Base-by-base conservation (phyloP, 495 filamentous ascomycete species). In the Aspergillus carlsbadensis region DNA sequence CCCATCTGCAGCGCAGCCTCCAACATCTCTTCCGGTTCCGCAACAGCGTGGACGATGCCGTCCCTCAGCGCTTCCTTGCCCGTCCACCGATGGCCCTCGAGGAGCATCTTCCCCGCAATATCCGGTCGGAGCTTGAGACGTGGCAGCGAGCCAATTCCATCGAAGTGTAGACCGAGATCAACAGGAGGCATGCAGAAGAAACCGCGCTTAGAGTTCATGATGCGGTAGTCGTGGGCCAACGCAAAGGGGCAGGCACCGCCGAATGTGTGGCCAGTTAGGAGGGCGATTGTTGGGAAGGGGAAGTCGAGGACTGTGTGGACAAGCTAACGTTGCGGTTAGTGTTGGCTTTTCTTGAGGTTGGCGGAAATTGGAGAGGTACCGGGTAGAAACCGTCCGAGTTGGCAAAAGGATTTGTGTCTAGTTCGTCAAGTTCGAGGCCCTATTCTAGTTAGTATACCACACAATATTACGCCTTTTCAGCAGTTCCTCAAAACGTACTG, bases 11-110 rank as follows among this genome's bases (percentile, higher is more conserved):
- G 24, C 7, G 76, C 76, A 34, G 54, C 69, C 35, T 75, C 69
- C 15, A 78, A 55, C 78, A 81, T 80, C 35, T 72, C 52, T 24
- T 73, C 73, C 24, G 76, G 76, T 40, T 72, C 69, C 0, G 75
- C 75, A 52, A 79, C 54, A 24, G 64, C 70, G 64, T 82, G 77
- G 1, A 82, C 77, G 59, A 82, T 70, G 0, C 75, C 78, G 62
- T 81, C 79, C 41, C 68, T 63, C 26, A 78, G 40, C 10, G 79
- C 78, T 58, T 78, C 71, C 45, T 71, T 63, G 0, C 72, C 77
- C 3, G 79, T 82, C 77, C 77, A 82, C 44, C 57, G 69, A 52
- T 82, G 72, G 7, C 76, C 78, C 59, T 81, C 77, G 5, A 81
- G 61, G 1, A 82, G 60, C 76, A 82, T 79, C 57, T 80, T 78